Percentiles rank a stretch among this genome's conserved stretches.
phyloP scores from a whole-genome alignment of 2,329 filamentous ascomycete genomes.

The Aphanoascus verrucosus region DNA sequence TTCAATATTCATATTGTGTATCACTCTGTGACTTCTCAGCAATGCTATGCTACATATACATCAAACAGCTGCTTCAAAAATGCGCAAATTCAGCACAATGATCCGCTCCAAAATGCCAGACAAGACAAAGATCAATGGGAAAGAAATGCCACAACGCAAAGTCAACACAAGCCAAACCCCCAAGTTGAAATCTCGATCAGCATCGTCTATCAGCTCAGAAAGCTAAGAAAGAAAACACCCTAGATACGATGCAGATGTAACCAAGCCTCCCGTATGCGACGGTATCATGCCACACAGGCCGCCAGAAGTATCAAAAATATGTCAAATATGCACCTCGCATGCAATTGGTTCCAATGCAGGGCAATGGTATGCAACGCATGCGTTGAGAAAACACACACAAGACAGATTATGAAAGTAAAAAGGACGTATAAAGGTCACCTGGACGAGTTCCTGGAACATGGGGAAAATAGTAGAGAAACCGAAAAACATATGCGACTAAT shows the following conservation, averaged over 20 bases:
- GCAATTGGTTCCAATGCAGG: background rate
- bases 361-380: background rate
- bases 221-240: background rate
- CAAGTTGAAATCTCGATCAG: background rate
- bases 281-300: background rate
- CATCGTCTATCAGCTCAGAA: background rate
- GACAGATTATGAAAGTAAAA: background rate
- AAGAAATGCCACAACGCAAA: background rate
- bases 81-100: too few species aligned
- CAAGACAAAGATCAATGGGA: too few species aligned
- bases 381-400: background rate
- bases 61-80: too few species aligned
- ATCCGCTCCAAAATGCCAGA: too few species aligned
- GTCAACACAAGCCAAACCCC: background rate
- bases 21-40: background rate
- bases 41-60: background rate
- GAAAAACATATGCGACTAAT: background rate
- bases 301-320: background rate
- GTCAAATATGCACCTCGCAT: background rate
- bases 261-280: background rate
- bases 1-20: too few species aligned
- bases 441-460: background rate
- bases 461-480: background rate
- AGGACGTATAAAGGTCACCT: background rate
- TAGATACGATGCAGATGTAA: background rate